phyloP scores from a whole-genome alignment of 805 yeast genomes.

The Starmerella etchellsii region DNA sequence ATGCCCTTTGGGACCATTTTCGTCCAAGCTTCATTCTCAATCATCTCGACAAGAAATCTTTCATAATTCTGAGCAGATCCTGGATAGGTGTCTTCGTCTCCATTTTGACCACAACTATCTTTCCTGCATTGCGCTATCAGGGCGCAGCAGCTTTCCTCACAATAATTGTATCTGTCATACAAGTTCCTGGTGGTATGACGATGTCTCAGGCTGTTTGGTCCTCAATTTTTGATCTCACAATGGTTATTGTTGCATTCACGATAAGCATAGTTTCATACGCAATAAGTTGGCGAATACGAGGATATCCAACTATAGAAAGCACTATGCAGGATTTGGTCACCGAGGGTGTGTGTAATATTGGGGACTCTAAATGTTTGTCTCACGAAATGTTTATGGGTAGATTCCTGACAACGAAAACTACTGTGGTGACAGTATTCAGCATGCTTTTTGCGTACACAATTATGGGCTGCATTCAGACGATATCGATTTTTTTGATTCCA shows the following conservation, averaged over 20 bases:
- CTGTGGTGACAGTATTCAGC: conserved; percentile 18
- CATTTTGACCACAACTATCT: conserved; percentile 11
- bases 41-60: conserved; percentile 20
- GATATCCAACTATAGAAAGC: conserved; percentile 11
- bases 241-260: conserved; percentile 9
- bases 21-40: conserved; percentile 17
- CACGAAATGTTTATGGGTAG: conserved; percentile 11
- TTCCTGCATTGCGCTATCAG: conserved; percentile 12
- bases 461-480: conserved; percentile 7
- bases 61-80: conserved; percentile 17
- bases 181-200: conserved; percentile 21
- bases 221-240: conserved; percentile 5
- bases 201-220: conserved; percentile 9
- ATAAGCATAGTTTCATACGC: conserved; percentile 15
- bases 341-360: conserved; percentile 18
- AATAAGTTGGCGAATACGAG: conserved; percentile 19
- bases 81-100: conserved; percentile 20
- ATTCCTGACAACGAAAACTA: conserved; percentile 15
- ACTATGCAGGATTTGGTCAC: conserved; percentile 9
- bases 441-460: conserved; percentile 10
- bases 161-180: conserved; percentile 14
- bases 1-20: neutral
- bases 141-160: conserved; percentile 20
- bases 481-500: conserved; percentile 8
- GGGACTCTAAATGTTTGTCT: conserved; percentile 13